Evolutionary conservation across 257 asterid genomes (phyloP).

Genomic region (Datura wrightii): DNA sequence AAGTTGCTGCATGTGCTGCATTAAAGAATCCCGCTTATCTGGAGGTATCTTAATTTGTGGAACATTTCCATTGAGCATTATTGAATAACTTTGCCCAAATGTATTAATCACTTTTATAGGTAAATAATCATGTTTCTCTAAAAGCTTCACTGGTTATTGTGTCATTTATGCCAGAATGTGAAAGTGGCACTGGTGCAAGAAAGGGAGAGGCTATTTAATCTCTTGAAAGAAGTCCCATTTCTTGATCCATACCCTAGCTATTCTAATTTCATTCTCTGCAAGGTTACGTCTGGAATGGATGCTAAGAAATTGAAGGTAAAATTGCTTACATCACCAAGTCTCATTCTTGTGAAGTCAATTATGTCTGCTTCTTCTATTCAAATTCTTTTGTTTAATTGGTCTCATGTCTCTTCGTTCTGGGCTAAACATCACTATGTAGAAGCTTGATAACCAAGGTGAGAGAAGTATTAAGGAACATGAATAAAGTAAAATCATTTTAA

Average conservation of each 20-base stretch:
- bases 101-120: background rate
- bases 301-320: conserved; percentile 96
- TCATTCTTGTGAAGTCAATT: conserved; percentile 2
- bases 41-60: conserved; percentile 56
- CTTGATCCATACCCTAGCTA: conserved; percentile 89
- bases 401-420: background rate
- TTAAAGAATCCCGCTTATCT: conserved; percentile 76
- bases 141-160: conserved; percentile 29
- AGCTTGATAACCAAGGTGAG: conserved; percentile 24
- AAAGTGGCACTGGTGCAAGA: conserved; percentile 91
- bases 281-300: conserved; percentile 85
- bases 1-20: conserved; percentile 96
- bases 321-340: conserved; percentile 20
- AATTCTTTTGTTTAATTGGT: background rate
- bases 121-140: background rate
- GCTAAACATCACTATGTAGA: background rate
- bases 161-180: conserved; percentile 66
- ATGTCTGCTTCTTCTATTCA: background rate
- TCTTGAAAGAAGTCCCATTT: conserved; percentile 86
- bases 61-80: background rate
- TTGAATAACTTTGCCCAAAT: background rate
- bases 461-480: background rate
- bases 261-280: conserved; percentile 93
- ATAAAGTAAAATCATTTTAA: background rate
- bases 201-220: conserved; percentile 76